These are phyloP conservation scores for Ascosphaera pollenicola DNA, from an alignment of 2,329 filamentous ascomycete genomes.

Conservation along the genomic window DNA sequence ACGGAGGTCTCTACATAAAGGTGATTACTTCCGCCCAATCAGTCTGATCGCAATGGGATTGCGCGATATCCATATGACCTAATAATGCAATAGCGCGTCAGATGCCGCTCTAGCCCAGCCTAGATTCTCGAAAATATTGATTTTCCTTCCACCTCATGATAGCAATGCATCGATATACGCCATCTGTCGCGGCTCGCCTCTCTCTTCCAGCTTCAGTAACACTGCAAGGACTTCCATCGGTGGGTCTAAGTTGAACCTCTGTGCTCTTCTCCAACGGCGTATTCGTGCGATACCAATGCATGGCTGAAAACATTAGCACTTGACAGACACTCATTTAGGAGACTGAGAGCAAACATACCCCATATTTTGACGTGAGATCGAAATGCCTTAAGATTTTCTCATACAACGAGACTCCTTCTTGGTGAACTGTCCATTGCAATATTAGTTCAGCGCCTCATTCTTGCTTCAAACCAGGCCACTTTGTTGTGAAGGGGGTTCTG, in stretches of 20 bases:
- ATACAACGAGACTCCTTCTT: constrained; percentile 43
- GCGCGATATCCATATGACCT: too few relatives aligned
- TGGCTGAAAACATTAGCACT: constrained; percentile 32
- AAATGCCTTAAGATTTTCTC: constrained; percentile 86
- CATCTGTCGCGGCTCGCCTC: constrained; percentile 26
- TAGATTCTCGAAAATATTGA: too few relatives aligned
- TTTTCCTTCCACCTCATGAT: constrained; percentile 2
- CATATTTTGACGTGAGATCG: constrained; percentile 78
- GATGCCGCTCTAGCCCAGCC: too few relatives aligned
- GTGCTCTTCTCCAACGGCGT: constrained; percentile 72
- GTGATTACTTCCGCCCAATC: too few relatives aligned
- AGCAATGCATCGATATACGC: constrained; percentile 50
- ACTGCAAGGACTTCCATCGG: constrained; percentile 81
- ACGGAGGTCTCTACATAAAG: too few relatives aligned
- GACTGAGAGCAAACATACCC: constrained; percentile 38
- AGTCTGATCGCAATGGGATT: too few relatives aligned
- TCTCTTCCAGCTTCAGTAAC: constrained; percentile 47
- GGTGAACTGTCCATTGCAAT: constrained; percentile 37
- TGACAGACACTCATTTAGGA: not conserved
- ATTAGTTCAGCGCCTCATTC: constrained; percentile 1
- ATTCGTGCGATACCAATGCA: constrained; percentile 65
- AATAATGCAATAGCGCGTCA: too few relatives aligned
- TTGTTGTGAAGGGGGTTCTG: not conserved
- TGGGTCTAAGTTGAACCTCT: constrained; percentile 61
- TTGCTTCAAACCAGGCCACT: too few relatives aligned